Evolutionary conservation across 2,329 filamentous ascomycete species (phyloP), one percentile per base, ranked within the genome.

Genomic region (Lanzia echinophila): DNA sequence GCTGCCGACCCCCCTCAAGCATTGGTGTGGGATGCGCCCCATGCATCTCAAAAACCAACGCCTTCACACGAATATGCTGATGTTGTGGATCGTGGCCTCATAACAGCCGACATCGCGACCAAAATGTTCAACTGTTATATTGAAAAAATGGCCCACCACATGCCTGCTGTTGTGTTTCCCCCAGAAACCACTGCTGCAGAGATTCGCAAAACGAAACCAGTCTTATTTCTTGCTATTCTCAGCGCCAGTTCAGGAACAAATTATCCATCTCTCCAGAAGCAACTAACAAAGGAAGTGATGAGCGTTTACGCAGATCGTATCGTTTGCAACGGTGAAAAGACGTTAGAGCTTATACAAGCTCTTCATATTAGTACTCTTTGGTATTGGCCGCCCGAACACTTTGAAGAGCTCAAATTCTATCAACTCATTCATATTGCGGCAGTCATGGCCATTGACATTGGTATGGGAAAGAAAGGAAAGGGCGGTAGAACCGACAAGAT

Each of bases 161-260:
- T 86, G 50, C 84, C 84, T 0, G 77, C 78, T 2, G 79, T 87
- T 17, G 73, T 85, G 24, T 82, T 87, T 54, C 74, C 80, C 1
- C 65, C 74, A 1, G 72, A 71, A 41, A 78, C 74, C 43, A 79
- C 79, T 2, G 77, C 75, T 5, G 71, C 73, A 11, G 77, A 83
- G 54, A 68, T 87, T 50, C 77, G 83, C 46, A 72, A 72, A 58
- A 70, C 74, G 2, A 84, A 80, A 64, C 87, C 87, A 1, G 75
- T 80, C 2, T 73, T 90, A 8, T 90, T 90, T 63, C 74, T 88
- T n/a, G 76, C 86, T 31, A 74, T 90, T 62, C 79, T 90, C 69
- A 63, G 62, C 58, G 79, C 84, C 0, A 82, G 81, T 8, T 79
- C 84, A 5, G 78, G 83, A 4, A 80, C 79, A 10, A 72, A 74